Base-by-base conservation (phyloP, 176 grass and related monocot species). In the Cocos nucifera region DNA sequence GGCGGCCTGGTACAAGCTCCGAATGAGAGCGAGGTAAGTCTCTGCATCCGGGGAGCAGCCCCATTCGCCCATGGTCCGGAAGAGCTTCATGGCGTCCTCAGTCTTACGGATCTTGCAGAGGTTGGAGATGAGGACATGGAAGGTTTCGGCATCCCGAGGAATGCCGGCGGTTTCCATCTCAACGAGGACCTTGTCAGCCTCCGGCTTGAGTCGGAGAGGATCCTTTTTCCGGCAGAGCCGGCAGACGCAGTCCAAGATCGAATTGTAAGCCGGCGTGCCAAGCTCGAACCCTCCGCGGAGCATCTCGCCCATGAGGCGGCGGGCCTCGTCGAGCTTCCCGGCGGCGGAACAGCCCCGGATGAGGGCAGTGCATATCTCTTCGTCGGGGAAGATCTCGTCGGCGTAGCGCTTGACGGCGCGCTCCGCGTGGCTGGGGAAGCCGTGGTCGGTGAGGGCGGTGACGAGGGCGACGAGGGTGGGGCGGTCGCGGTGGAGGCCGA, bases 91-190 rank as follows among this genome's bases (percentile, higher is more conserved):
- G 7, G 87, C 84, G 76, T 98, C 79, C 79, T 86, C 87, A 1
- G 87, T 89, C 69, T 70, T 83, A 51, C 93, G 85, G 5, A 98
- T 98, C 93, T 98, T 98, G 56, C 84, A 98, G 15, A 88, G 60
- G 70, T 98, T 92, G 51, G 77, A 79, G 51, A 98, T 86, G 59
- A 98, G 74, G 49, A 98, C 87, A 7, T 74, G 54, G 66, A 92
- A 98, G 0, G 87, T 98, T 51, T 86, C 84, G 1, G 84, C 65
- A 57, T 92, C 76, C 3, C 84, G 82, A 53, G 87, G 93, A 72
- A 98, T 86, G 6, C 93, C 84, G 64, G 77, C 60, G 55, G 78
- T 58, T 23, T 98, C 79, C 93, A 98, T 98, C 76, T 92, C 82
- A 56, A 83, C 20, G 35, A 98, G 76, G 59, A 98, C 70, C 56